These are phyloP conservation scores for Leccinum subrobustum DNA, from an alignment of 1,284 basidiomycete species.

Conservation along the genomic window DNA sequence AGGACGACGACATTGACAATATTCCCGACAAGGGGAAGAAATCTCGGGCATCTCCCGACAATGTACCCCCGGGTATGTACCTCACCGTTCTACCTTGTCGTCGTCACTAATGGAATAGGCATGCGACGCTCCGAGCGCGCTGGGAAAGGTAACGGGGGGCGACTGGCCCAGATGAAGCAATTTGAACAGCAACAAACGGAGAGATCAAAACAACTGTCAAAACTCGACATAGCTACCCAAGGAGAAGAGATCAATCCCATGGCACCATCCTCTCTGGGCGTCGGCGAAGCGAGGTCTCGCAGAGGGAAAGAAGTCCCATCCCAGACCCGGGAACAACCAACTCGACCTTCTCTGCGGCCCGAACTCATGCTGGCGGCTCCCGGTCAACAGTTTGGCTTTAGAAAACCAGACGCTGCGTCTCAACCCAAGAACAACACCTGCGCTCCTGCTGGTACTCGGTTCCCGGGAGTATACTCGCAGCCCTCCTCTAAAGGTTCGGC, in stretches of 20 bases:
- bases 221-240: background rate
- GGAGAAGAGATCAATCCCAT: background rate
- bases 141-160: background rate
- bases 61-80: background rate
- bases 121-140: background rate
- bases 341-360: too few species aligned
- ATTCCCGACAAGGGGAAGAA: background rate
- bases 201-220: background rate
- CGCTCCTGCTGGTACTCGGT: too few species aligned
- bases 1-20: background rate
- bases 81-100: background rate
- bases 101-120: background rate
- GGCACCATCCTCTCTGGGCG: too few species aligned
- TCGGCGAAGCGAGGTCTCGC: too few species aligned
- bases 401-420: too few species aligned
- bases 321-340: too few species aligned
- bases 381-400: too few species aligned
- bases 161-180: background rate
- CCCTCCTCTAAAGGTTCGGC: background rate
- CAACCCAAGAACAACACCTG: too few species aligned
- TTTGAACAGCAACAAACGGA: background rate
- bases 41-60: background rate
- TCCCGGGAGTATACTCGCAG: background rate
- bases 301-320: too few species aligned
- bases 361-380: too few species aligned